Base-by-base conservation (phyloP, 495 filamentous ascomycete genomes). In the Penicillium robsamsonii region DNA sequence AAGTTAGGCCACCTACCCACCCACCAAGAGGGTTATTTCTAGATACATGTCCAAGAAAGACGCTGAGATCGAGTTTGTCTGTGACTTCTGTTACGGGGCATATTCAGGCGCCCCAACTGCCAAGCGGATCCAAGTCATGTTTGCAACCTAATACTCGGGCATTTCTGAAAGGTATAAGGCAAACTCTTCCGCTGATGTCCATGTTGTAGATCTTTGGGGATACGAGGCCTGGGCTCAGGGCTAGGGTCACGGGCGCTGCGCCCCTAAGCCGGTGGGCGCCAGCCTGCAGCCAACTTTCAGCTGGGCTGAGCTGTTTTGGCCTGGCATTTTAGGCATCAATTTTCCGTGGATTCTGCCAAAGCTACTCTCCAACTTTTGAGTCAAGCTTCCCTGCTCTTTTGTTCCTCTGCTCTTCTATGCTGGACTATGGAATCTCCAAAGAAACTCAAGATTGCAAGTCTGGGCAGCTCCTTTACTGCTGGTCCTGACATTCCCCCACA, bases 391-490 rank as follows among this genome's bases (percentile, higher is more conserved):
- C n/a, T 31, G 17, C 17, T 31, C 9, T 11, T 8, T 6, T 38
- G 35, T 5, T 3, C 15, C 35, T 8, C 5, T 27, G 2, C 33
- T 37, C 33, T 5, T 37, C 15, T 38, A 38, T 38, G 9, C 20
- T 12, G 25, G 8, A 52, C 18, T 1, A 52, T 52, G 50, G 38
- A 30, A n/a, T 13, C 31, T n/a, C 20, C 12, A 11, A 24, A 43
- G 59, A 52, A 53, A 24, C 47, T 63, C n/a, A 48, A 35, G 3
- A 57, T 63, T 31, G 61, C 49, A 2, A 63, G 58, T 29, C 27
- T 63, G n/a, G 61, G 61, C 29, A 75, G 70, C 55, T 78, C 75
- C 31, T 79, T 78, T 59, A 75, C 75, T 18, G 72, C 76, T 4
- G 76, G 76, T 2, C 74, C 75, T n/a, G 66, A 60, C 56, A 77